Evolutionary conservation across 2,329 filamentous ascomycete species (phyloP), one percentile per base, ranked within the genome.

Genomic region (Aureobasidium sp.): DNA sequence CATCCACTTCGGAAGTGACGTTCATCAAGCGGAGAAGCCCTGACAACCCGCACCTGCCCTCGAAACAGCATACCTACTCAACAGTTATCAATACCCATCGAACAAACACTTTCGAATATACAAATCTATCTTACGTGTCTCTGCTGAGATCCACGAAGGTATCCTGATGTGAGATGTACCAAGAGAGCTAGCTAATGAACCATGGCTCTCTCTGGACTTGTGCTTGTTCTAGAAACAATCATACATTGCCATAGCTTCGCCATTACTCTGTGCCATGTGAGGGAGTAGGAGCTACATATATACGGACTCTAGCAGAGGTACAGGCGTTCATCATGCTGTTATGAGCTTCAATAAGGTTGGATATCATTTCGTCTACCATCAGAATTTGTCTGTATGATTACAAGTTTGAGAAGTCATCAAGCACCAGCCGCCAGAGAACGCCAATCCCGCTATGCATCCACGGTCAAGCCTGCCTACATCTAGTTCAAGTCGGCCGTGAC

Each of bases 401-500:
- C 45, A 59, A 45, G 54, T 30, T 45, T 32, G 45, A 32, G 32
- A 32, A 50, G 44, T 42, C 57, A 50, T 59, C 57, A 59, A 59
- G 36, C 36, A 50, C 45, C 57, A 50, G 57, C 59, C 58, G 39
- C 58, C 59, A 39, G 37, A 37, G 54, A 57, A 55, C 50, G 49
- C 50, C 60, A 16, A 47, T 49, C 50, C 59, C 60, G 60, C 60
- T 57, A 54, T 61, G 50, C 49, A 54, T 48, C 34, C 51, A 37
- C 39, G 53, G 34, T 30, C 54, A 30, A 29, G 41, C 61, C 25
- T 57, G 21, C 49, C 29, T 25, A 11, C 32, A 39, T 42, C 58
- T 80, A 85, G n/a, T 83, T 82, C 73, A 95, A 75, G 71, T 86
- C 79, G 70, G 88, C 90, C 62, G 90, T 95, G 59, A 97, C 92